A percentile compares a stretch with the other conserved stretches of the same genome.
These are phyloP conservation scores for Salvia rosmarinus DNA, from an alignment of 257 asterid genomes.

Conservation along the genomic window DNA sequence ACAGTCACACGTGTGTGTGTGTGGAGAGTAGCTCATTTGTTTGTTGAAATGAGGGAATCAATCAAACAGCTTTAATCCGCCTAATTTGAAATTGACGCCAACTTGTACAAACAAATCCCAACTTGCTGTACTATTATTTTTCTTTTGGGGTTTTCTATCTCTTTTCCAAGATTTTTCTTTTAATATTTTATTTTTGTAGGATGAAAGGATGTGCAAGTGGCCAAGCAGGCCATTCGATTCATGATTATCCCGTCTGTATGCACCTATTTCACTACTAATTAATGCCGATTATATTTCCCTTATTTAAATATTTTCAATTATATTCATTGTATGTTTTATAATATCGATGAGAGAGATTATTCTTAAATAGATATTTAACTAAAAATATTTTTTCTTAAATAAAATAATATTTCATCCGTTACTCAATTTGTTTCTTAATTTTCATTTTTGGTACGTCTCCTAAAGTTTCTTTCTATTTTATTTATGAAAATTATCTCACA, in stretches of 20 bases:
- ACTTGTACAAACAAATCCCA: slow-evolving; percentile 43
- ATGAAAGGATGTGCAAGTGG: slow-evolving; percentile 47
- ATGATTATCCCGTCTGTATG: slow-evolving; percentile 10
- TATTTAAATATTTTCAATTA: too few species aligned
- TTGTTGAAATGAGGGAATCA: slow-evolving; percentile 28
- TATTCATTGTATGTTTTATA: too few species aligned
- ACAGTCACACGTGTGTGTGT: too few species aligned
- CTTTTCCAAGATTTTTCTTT: background rate
- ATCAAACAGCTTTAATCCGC: slow-evolving; percentile 23
- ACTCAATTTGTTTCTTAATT: too few species aligned
- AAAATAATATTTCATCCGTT: too few species aligned
- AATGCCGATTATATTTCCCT: background rate
- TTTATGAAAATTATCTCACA: too few species aligned
- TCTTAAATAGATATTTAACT: too few species aligned
- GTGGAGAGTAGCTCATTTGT: too few species aligned
- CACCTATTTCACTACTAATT: background rate
- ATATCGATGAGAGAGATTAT: too few species aligned
- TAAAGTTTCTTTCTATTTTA: too few species aligned
- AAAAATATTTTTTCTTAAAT: too few species aligned
- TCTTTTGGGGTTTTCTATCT: background rate
- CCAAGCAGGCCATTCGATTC: slow-evolving; percentile 39
- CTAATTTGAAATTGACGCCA: slow-evolving; percentile 35
- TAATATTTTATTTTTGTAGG: slow-evolving; percentile 1
- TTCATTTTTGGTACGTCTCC: too few species aligned
- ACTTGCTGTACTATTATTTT: slow-evolving; percentile 37